Evolutionary conservation across 192 early-diverging fungal species (phyloP).

Genomic region (Rhizoclosmatium sp.): DNA sequence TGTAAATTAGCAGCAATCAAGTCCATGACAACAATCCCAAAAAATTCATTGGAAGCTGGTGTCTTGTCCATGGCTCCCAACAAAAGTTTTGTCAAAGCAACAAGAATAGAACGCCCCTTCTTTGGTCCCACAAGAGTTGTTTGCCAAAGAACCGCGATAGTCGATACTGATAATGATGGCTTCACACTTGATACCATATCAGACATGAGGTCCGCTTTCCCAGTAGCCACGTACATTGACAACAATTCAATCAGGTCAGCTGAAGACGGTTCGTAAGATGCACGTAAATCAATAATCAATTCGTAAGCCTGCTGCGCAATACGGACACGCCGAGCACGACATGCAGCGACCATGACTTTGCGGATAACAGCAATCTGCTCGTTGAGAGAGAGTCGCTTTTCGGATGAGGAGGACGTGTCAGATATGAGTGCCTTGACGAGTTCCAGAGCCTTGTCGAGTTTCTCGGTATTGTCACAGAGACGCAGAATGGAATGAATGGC

Average conservation of each 20-base stretch:
- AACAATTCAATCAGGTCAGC: slow-evolving; percentile 7
- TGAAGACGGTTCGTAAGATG: background rate
- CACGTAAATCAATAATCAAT: slow-evolving; percentile 7
- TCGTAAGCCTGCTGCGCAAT: slow-evolving; percentile 31
- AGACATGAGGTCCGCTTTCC: slow-evolving; percentile 3
- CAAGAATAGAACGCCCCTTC: background rate
- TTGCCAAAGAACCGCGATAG: slow-evolving; percentile 31
- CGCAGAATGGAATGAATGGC: background rate
- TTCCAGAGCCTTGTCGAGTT: slow-evolving; percentile 9
- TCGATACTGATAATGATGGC: background rate
- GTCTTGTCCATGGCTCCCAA: slow-evolving; percentile 1
- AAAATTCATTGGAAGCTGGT: slow-evolving; percentile 18
- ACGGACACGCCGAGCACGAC: slow-evolving; percentile 4
- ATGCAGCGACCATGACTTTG: slow-evolving; percentile 19
- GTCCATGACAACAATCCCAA: slow-evolving; percentile 22
- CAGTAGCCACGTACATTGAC: slow-evolving; percentile 17
- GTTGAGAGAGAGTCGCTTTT: background rate
- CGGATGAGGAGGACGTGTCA: background rate
- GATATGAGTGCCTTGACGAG: background rate
- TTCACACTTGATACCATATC: background rate
- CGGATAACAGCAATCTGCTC: background rate
- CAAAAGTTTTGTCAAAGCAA: slow-evolving; percentile 15
- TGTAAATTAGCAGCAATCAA: slow-evolving; percentile 6
- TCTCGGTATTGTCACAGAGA: slow-evolving; percentile 1
- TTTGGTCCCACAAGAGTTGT: slow-evolving; percentile 9